These are phyloP conservation scores for Candida ipomoeae DNA, from an alignment of 805 yeast genomes.

Conservation along the genomic window DNA sequence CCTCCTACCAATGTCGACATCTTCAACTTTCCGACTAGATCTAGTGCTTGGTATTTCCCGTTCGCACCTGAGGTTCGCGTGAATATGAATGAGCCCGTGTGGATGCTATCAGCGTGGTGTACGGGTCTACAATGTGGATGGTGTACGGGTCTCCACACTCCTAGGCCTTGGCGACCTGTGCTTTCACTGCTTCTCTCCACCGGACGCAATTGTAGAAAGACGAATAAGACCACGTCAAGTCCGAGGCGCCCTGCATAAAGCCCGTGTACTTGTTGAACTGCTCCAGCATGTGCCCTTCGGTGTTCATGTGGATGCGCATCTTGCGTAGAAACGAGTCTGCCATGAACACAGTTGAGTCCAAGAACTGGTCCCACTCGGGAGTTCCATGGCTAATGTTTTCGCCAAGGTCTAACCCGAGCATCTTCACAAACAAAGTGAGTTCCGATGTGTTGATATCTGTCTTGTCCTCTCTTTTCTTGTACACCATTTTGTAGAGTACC, in stretches of 20 bases:
- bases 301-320: slow-evolving; percentile 54
- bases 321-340: slow-evolving; percentile 66
- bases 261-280: slow-evolving; percentile 82
- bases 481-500: slow-evolving; percentile 51
- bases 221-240: slow-evolving; percentile 89
- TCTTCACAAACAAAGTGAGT: slow-evolving; percentile 18
- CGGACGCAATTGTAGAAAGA: slow-evolving; percentile 67
- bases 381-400: slow-evolving; percentile 34
- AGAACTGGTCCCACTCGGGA: slow-evolving; percentile 42
- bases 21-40: neutral
- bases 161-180: neutral
- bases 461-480: slow-evolving; percentile 35
- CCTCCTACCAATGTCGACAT: slow-evolving; percentile 5
- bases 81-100: no score
- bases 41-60: no score
- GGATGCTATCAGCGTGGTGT: neutral
- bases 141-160: neutral
- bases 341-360: slow-evolving; percentile 45
- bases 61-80: no score
- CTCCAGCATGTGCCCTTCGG: slow-evolving; percentile 75
- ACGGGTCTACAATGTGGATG: neutral
- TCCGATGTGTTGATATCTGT: slow-evolving; percentile 39
- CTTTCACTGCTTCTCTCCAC: slow-evolving; percentile 46
- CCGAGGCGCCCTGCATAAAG: slow-evolving; percentile 79
- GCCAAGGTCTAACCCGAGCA: neutral